Evolutionary conservation across 176 grass and related monocot genomes (phyloP).

Genomic region (Otatea glauca): DNA sequence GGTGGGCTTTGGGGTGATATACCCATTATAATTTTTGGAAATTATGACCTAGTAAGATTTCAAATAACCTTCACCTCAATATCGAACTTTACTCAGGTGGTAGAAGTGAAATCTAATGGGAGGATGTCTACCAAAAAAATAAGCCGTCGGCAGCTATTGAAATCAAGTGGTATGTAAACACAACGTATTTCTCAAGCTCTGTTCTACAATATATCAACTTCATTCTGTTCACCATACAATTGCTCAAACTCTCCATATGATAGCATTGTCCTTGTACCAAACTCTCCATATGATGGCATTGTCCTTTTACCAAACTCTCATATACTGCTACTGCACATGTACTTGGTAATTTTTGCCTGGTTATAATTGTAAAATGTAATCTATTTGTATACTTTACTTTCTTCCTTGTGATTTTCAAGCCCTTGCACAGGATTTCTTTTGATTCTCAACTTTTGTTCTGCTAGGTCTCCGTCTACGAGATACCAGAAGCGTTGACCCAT

Average conservation of each 20-base stretch:
- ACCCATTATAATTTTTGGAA: background rate
- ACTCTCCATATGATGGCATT: background rate
- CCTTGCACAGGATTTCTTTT: background rate
- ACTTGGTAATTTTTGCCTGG: background rate
- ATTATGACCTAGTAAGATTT: background rate
- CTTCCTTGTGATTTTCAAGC: slow-evolving; percentile 15
- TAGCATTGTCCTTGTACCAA: background rate
- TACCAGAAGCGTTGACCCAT: slow-evolving; percentile 93
- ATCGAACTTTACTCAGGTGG: slow-evolving; percentile 58
- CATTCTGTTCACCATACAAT: slow-evolving; percentile 20
- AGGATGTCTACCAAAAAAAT: slow-evolving; percentile 79
- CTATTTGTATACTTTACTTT: background rate
- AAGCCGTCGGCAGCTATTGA: slow-evolving; percentile 87
- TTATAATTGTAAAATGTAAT: background rate
- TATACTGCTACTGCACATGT: background rate
- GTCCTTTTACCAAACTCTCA: background rate
- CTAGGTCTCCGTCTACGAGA: slow-evolving; percentile 88
- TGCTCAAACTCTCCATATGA: background rate
- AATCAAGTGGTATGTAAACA: slow-evolving; percentile 80
- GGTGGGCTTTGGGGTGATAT: background rate
- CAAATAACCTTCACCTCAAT: slow-evolving; percentile 19
- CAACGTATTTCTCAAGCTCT: background rate
- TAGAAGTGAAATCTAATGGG: slow-evolving; percentile 87
- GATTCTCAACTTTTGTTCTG: slow-evolving; percentile 23
- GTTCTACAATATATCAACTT: background rate